phyloP scores from a whole-genome alignment of 805 yeast genomes.

The Hemisphaericaspora nanyangensis region DNA sequence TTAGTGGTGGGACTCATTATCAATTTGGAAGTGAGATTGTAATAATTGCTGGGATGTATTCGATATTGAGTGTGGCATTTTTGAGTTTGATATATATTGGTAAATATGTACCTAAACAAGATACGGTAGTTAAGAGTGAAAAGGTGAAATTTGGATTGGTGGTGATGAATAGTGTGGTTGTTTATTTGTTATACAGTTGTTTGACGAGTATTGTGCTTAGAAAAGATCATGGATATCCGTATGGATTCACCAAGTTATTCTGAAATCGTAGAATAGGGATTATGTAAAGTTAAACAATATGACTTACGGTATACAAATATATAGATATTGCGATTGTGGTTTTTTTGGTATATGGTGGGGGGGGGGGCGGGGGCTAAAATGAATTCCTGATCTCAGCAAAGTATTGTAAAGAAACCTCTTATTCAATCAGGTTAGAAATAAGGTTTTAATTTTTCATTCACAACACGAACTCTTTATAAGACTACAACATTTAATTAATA shows the following conservation, averaged over 20 bases:
- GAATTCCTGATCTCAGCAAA: no score
- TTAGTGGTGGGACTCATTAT: conserved; percentile 62
- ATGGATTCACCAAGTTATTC: conserved; percentile 27
- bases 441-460: no score
- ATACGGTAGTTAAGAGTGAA: conserved; percentile 17
- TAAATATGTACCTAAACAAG: conserved; percentile 20
- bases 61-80: conserved; percentile 40
- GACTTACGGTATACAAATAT: no score
- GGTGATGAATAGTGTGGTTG: conserved; percentile 16
- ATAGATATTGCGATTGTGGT: no score
- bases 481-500: no score
- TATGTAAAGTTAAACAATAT: no score
- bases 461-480: no score
- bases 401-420: no score
- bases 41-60: conserved; percentile 49
- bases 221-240: conserved; percentile 51
- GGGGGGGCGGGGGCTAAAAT: no score
- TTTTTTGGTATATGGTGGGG: no score
- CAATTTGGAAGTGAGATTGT: conserved; percentile 71
- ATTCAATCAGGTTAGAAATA: no score
- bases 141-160: conserved; percentile 14
- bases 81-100: conserved; percentile 38
- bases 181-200: conserved; percentile 39
- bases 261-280: conserved; percentile 13
- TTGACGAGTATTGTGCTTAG: conserved; percentile 42